Percentiles rank a stretch among this genome's conserved stretches.
phyloP scores from a whole-genome alignment of 2,329 filamentous ascomycete species.

The Venturia nashicola region DNA sequence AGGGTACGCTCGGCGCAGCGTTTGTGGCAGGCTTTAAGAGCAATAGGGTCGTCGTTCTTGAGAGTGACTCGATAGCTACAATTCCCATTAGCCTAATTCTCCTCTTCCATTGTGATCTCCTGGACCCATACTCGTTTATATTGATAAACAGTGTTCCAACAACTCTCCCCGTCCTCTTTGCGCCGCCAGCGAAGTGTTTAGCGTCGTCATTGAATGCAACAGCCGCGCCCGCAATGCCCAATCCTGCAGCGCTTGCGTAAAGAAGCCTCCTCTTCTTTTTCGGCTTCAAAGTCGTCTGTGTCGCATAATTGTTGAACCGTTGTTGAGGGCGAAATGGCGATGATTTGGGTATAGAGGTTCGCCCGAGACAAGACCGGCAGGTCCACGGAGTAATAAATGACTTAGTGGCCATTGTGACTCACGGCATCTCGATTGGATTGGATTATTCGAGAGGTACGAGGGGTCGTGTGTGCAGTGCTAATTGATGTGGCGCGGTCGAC shows the following conservation, averaged over 20 bases:
- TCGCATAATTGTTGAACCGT: not conserved
- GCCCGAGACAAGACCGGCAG: constrained; percentile 7
- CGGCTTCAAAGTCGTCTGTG: not conserved
- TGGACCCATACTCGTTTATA: constrained; percentile 65
- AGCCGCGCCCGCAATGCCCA: constrained; percentile 23
- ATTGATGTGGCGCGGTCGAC: not conserved
- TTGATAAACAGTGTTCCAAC: constrained; percentile 61
- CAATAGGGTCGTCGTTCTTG: constrained; percentile 56
- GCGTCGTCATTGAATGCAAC: constrained; percentile 52
- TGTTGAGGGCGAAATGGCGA: not conserved
- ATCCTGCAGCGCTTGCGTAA: not conserved
- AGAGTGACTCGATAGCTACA: constrained; percentile 76
- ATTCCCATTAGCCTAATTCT: constrained; percentile 1
- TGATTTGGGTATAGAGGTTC: not conserved
- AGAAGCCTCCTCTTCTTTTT: constrained; percentile 7
- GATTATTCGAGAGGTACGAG: not conserved
- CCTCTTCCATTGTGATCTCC: not conserved
- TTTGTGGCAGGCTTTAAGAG: constrained; percentile 72
- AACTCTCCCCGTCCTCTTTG: constrained; percentile 68
- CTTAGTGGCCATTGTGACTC: not conserved
- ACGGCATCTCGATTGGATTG: not conserved
- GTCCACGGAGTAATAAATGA: constrained; percentile 5
- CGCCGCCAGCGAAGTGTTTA: constrained; percentile 62
- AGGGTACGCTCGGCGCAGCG: constrained; percentile 84
- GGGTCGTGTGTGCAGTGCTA: not conserved